Base-by-base conservation (phyloP, 352 stramenopile species). In the Pythium aquatile region DNA sequence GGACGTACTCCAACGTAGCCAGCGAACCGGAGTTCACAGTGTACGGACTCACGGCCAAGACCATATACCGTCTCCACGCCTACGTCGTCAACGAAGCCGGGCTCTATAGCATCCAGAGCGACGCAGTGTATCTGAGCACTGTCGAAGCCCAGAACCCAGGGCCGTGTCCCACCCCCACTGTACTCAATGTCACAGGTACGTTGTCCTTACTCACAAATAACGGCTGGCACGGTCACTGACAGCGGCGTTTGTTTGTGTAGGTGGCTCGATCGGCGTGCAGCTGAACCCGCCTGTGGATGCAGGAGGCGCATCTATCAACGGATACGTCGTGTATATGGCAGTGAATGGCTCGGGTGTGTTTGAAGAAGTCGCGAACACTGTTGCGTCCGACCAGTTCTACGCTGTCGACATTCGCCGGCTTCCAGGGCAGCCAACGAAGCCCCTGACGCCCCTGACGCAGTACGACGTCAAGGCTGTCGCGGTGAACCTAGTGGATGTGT, bases 401-500 rank as follows among this genome's bases (percentile, higher is more conserved):
- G 42, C 63, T 0, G 49, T 85, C 7, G 74, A 88, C 11, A 65
- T 91, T 55, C 68, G 65, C 20, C 60, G 65, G 14, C 37, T 79
- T 1, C 73, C 77, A 4, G 66, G 61, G 2, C 48, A 35, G 0
- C 58, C 58, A 2, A 68, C 75, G 20, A 17, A 61, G 0, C 69
- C 67, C 1, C 61, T 91, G 3, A 64, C 53, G 8, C 66, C 82
- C 20, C 32, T 69, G 9, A 74, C 78, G 0, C 57, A 35, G 2
- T 91, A 91, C 47, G 64, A 78, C 11, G 77, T 91, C 59, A 85
- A 87, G 44, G 73, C 68, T 8, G 49, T 87, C 14, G 82, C 78
- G 0, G 39, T 89, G 4, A 89, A 83, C 35, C 55, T 76, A 9
- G 49, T 72, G 3, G 78, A 87, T 51, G 66, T 83, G 9, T 88